Evolutionary conservation across 805 yeast genomes (phyloP).

Genomic region (Sugiyamaella lignohabitans): DNA sequence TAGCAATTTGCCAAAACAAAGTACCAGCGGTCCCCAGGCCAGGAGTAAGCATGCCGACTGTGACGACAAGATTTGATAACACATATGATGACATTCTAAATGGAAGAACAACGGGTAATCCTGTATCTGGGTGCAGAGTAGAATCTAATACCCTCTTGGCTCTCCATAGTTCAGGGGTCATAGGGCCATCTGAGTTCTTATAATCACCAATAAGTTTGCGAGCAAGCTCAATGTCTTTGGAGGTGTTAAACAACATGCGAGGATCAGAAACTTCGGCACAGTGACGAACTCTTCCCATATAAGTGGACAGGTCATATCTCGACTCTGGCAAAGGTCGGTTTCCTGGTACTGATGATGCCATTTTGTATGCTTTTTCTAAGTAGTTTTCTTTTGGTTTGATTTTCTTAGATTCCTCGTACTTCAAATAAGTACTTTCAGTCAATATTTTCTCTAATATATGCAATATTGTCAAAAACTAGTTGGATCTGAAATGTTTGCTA

Average conservation of each 20-base stretch:
- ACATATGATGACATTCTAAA: conserved; percentile 97
- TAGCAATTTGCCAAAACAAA: conserved; percentile 95
- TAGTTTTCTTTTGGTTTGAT: not conserved
- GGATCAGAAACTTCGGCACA: conserved; percentile 94
- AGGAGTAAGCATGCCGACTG: conserved; percentile 97
- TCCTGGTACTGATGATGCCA: conserved; percentile 90
- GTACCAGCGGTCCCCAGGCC: conserved; percentile 86
- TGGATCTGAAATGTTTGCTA: no score
- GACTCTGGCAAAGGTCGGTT: conserved; percentile 74
- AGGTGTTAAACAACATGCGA: conserved; percentile 59
- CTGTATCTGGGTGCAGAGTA: conserved; percentile 93
- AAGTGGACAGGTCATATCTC: conserved; percentile 69
- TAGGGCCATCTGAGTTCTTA: conserved; percentile 58
- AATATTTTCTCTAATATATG: not conserved
- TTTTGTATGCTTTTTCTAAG: no score
- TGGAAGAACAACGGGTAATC: conserved; percentile 85
- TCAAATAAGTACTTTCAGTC: no score
- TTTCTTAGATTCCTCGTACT: no score
- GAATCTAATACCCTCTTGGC: conserved; percentile 86
- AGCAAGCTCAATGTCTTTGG: conserved; percentile 56
- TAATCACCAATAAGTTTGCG: conserved; percentile 62
- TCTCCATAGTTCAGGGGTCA: conserved; percentile 81
- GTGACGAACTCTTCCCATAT: conserved; percentile 92
- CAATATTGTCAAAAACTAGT: no score
- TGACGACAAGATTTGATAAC: conserved; percentile 84